phyloP scores from a whole-genome alignment of 768 basidiomycete species.

The Phanerochaete sordida region DNA sequence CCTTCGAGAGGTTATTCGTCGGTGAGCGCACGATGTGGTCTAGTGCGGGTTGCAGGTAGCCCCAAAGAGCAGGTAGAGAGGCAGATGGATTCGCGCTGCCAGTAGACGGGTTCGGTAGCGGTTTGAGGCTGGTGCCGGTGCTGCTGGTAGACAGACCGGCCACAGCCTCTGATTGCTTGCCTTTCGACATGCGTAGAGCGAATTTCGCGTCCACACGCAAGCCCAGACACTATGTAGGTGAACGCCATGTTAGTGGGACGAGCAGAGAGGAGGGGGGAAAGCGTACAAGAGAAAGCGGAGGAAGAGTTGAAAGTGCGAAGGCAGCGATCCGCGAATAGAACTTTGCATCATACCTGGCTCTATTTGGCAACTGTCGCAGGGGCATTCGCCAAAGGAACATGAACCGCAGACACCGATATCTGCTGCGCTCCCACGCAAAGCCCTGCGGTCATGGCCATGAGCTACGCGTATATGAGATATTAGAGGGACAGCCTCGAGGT shows the following conservation, averaged over 20 bases:
- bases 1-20: constrained; percentile 54
- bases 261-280: background rate
- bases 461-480: too few species aligned
- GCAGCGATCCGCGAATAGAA: background rate
- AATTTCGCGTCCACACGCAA: background rate
- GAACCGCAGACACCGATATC: too few species aligned
- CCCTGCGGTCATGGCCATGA: too few species aligned
- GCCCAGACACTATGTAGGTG: background rate
- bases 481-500: too few species aligned
- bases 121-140: constrained; percentile 7
- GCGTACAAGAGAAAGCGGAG: background rate
- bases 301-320: background rate
- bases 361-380: background rate
- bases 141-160: background rate
- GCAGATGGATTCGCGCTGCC: constrained; percentile 69
- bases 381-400: too few species aligned
- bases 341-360: background rate
- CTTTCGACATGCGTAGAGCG: background rate
- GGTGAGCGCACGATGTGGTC: constrained; percentile 76
- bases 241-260: background rate
- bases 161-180: background rate
- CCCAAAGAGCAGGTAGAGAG: constrained; percentile 70
- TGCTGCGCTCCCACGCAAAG: too few species aligned
- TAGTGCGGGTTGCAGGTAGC: constrained; percentile 69
- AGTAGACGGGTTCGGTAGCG: constrained; percentile 27